Evolutionary conservation across 208 protist genomes (phyloP).

Genomic region (Leishmania amazonensis): DNA sequence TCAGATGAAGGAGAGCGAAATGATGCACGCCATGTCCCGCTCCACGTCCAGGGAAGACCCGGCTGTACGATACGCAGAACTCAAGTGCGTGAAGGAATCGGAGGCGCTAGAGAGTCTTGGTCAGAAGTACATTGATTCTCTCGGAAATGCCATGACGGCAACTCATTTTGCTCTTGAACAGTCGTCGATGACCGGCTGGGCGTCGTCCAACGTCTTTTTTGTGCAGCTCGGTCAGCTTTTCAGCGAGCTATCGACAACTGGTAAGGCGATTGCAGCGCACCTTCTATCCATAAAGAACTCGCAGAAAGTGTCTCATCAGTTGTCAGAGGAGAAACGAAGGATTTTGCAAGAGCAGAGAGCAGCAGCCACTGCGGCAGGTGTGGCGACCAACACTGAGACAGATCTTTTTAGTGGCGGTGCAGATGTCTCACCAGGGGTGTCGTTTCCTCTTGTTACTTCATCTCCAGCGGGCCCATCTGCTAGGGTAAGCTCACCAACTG

Average conservation of each 20-base stretch:
- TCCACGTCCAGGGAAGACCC: slow-evolving; percentile 11
- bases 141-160: slow-evolving; percentile 42
- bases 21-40: slow-evolving; percentile 11
- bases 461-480: not conserved
- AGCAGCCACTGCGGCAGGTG: not conserved
- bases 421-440: not conserved
- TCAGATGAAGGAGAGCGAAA: slow-evolving; percentile 39
- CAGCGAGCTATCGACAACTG: slow-evolving; percentile 25
- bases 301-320: slow-evolving; percentile 53
- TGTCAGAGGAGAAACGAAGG: slow-evolving; percentile 57
- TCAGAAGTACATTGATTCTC: slow-evolving; percentile 39
- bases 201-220: slow-evolving; percentile 72
- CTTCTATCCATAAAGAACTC: slow-evolving; percentile 58
- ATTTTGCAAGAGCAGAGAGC: slow-evolving; percentile 14
- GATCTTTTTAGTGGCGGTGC: not conserved
- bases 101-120: slow-evolving; percentile 32
- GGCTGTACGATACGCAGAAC: slow-evolving; percentile 25
- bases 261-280: slow-evolving; percentile 28
- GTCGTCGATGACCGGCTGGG: slow-evolving; percentile 71
- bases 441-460: not conserved
- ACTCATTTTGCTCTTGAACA: slow-evolving; percentile 69
- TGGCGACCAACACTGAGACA: not conserved
- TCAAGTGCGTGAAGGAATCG: slow-evolving; percentile 30
- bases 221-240: slow-evolving; percentile 54
- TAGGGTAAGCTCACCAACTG: not conserved